Evolutionary conservation across 2,329 filamentous ascomycete genomes (phyloP), one percentile per base, ranked within the genome.

Genomic region (Aspergillus fructus): DNA sequence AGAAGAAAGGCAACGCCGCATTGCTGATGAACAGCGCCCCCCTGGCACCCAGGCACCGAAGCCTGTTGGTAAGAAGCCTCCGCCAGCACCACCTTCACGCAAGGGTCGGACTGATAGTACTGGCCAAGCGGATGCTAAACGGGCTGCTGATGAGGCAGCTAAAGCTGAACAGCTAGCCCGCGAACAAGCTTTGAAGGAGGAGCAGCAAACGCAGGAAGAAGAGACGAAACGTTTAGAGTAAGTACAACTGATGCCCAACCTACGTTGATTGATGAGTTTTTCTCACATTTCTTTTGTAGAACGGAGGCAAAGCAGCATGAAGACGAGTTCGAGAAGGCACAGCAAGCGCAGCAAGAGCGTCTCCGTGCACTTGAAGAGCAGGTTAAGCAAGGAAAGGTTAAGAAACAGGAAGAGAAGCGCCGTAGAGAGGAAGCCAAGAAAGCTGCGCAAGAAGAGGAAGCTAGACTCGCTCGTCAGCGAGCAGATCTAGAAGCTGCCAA

Each of bases 351-450:
- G 41, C 86, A 89, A 66, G 89, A 90, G 61, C 91, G 93, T 50
- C 83, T 97, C 23, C 91, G 87, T 71, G 92, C 91, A 15, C 84
- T 99, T 8, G 93, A 99, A 75, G 92, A 97, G 72, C 92, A 97
- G 74, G 92, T 97, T 52, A 88, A 88, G 62, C 90, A 93, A 71
- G 91, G 93, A 68, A 99, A 97, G 79, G 78, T 97, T 52, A 93
- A 91, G 81, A 97, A 96, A 76, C 90, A 96, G 65, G 94, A 99
- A 74, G 94, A 97, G 78, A 97, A 96, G 81, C 90, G 88, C 62
- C 89, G 85, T 66, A 94, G 92, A 80, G 93, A 96, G 78, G 93
- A 91, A 21, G 92, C 92, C 9, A 82, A 90, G 68, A 89, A 89
- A 49, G 91, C 94, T 65, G 86, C 92, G 7, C 93, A 91, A 74